Base-by-base conservation (phyloP, 345 rosid species). In the Salix brachista region DNA sequence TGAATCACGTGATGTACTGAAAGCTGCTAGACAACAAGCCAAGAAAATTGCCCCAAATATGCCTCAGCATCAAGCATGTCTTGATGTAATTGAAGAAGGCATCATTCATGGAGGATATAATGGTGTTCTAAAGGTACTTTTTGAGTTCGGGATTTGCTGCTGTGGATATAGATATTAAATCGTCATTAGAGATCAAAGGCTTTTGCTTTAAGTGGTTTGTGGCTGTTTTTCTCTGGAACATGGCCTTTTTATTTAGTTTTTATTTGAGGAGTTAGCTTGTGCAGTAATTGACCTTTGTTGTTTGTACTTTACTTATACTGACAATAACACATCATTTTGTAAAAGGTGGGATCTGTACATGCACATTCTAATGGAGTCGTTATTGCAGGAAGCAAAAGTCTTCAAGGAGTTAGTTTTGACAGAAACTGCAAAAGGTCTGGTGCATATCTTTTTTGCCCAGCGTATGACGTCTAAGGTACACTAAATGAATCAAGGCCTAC, bases 81-180 rank as follows among this genome's bases (percentile, higher is more conserved):
- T 95, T 85, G 94, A 93, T 82, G 94, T 91, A 71, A 93, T 95
- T 46, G 99, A 95, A 87, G 97, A 90, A 54, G 99, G 99, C 73
- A 80, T 95, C 71, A 41, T 90, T 79, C 97, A 95, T 85, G 99
- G 98, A 82, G 98, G 99, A 80, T 91, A 95, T 71, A 87, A 39
- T 75, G 99, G 99, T 44, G 90, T 93, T 84, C 87, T 95, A 14
- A 86, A 90, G 99, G 99, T 93, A 82, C 68, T 26, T 3, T 36
- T 65, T 72, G 13, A 4, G 69, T 44, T 70, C 19, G 48, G 52
- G 34, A 67, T 71, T 54, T 37, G 37, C 54, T 18, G 6, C 77
- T 72, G 42, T 17, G 62, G 1, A 26, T 46, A 16, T 46, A 46
- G 52, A 14, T 46, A 12, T 4, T 0, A 12, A 46, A 5, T 46